These are phyloP conservation scores for Sclerotinia glacialis DNA, from an alignment of 2,329 filamentous ascomycete species.

Conservation along the genomic window DNA sequence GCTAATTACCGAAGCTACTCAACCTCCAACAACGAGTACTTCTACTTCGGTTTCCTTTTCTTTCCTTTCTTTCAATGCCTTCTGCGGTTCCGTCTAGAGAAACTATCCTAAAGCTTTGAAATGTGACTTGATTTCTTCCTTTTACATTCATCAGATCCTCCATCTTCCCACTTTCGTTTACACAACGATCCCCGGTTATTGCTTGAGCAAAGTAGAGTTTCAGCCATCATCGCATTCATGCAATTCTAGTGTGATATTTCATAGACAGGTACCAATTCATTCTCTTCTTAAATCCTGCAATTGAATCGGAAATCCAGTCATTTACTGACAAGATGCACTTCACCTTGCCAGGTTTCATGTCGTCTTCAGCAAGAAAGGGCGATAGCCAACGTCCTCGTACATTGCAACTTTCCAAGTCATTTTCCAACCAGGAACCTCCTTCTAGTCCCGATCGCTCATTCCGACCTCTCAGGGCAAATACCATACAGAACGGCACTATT, in stretches of 20 bases:
- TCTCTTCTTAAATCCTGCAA: conserved; percentile 6
- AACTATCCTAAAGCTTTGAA: conserved; percentile 20
- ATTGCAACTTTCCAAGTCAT: conserved; percentile 42
- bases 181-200: conserved; percentile 28
- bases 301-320: conserved; percentile 25
- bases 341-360: conserved; percentile 39
- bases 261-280: conserved; percentile 24
- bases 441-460: conserved; percentile 27
- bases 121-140: conserved; percentile 27
- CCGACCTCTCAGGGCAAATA: conserved; percentile 36
- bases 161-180: conserved; percentile 32
- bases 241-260: conserved; percentile 27
- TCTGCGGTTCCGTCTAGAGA: background rate
- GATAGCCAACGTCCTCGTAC: conserved; percentile 37
- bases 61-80: background rate
- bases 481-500: conserved; percentile 37
- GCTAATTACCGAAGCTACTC: background rate
- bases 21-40: background rate
- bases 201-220: conserved; percentile 36
- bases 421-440: conserved; percentile 39
- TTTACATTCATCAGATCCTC: conserved; percentile 7
- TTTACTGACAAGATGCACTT: conserved; percentile 37
- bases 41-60: background rate
- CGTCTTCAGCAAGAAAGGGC: conserved; percentile 31
- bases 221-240: conserved; percentile 37